These are phyloP conservation scores for Aegilops bicornis DNA, from an alignment of 176 grass and related monocot genomes.

Conservation along the genomic window DNA sequence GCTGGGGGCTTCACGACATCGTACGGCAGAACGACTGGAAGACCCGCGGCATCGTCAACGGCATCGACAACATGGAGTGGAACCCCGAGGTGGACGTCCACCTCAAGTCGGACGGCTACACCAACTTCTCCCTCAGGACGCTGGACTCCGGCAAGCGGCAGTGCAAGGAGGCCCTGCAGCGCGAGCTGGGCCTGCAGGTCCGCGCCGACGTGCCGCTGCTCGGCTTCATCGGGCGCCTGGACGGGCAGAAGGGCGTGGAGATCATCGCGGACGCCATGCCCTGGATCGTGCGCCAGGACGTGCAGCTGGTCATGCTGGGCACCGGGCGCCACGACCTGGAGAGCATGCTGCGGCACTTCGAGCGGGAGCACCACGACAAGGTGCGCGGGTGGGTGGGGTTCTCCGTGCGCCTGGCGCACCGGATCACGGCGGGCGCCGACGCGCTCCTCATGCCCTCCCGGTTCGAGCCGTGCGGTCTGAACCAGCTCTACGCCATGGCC, in stretches of 20 bases:
- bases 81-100: conserved; percentile 69
- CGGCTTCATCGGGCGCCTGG: conserved; percentile 82
- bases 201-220: conserved; percentile 62
- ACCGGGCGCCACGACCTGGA: conserved; percentile 76
- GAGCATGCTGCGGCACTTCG: conserved; percentile 56
- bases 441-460: conserved; percentile 86
- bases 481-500: conserved; percentile 90
- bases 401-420: conserved; percentile 78
- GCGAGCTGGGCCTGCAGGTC: conserved; percentile 57
- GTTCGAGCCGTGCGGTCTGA: conserved; percentile 94
- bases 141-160: conserved; percentile 58
- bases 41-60: conserved; percentile 90
- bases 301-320: conserved; percentile 88
- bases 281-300: conserved; percentile 83
- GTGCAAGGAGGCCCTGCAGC: conserved; percentile 89
- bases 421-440: conserved; percentile 84
- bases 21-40: conserved; percentile 72
- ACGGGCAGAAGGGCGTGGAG: conserved; percentile 87
- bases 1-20: conserved; percentile 84
- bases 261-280: conserved; percentile 85
- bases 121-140: conserved; percentile 64
- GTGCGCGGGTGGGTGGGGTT: conserved; percentile 83
- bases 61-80: conserved; percentile 79
- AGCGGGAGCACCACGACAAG: conserved; percentile 49
- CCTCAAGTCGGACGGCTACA: conserved; percentile 73